Evolutionary conservation across 768 basidiomycete genomes (phyloP), one percentile per base, ranked within the genome.

Genomic region (Serpula lacrymans): DNA sequence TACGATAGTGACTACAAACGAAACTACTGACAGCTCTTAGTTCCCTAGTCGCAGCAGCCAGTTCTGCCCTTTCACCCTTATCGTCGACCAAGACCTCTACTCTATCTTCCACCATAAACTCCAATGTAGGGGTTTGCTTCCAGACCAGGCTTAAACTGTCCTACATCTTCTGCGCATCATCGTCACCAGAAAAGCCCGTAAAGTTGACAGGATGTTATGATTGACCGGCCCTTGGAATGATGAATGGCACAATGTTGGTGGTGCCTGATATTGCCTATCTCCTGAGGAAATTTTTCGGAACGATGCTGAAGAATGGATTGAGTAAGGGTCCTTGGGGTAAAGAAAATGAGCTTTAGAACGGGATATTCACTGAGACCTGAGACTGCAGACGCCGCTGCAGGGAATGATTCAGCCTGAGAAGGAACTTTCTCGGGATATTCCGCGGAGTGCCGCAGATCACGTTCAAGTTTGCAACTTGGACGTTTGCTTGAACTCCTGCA

Each of bases 231-330:
- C 79, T 76, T n/a, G 60, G 69, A 13, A 69, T 60, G 16, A 74
- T 57, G 53, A 80, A 81, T n/a, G n/a, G 77, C 78, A 48, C 71
- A 76, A 36, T 68, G 64, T 30, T 73, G 66, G 51, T 78, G 75
- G 10, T 72, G 53, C 27, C 77, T 76, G 17, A 78, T 72, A 37
- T 69, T 70, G n/a, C 75, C 78, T 4, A 77, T 54, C 26, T 60
- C 49, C n/a, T 64, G 48, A 1, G 76, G 71, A 43, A 60, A 70
- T 16, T 56, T 65, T n/a, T 54, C 39, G 55, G 79, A 78, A 10
- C 77, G 56, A 42, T 69, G 67, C 34, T 63, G 55, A n/a, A 78
- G 56, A 35, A 73, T 62, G 4, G 43, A 43, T 21, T 58, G 57
- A 1, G 77, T 78, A 41, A 59, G 57, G 5, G 63, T 38, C 6